Conservation (phyloP, 176 grass and related monocot genomes). For the Oryza nivara region DNA sequence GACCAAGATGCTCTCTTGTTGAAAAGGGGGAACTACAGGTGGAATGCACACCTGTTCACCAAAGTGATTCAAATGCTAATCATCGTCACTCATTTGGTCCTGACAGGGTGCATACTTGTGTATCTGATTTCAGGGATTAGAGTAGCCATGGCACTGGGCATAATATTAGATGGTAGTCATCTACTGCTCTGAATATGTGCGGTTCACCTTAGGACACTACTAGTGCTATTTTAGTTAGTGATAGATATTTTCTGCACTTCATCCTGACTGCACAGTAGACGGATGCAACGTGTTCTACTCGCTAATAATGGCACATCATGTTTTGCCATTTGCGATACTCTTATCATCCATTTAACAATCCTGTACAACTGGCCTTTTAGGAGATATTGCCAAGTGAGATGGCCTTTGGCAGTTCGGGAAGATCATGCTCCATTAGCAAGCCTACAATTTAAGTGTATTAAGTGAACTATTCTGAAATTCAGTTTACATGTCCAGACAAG, state of each 20-base stretch:
- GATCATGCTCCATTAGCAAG: neutral
- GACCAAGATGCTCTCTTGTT: neutral
- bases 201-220: neutral
- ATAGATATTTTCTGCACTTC: conserved; percentile 8
- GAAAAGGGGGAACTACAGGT: neutral
- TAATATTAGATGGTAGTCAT: conserved; percentile 10
- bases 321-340: too few relatives aligned
- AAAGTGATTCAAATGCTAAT: neutral
- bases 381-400: neutral
- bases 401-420: neutral
- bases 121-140: neutral
- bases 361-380: neutral
- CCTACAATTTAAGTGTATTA: too few relatives aligned
- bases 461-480: too few relatives aligned
- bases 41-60: neutral
- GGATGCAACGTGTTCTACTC: neutral
- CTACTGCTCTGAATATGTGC: neutral
- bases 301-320: too few relatives aligned
- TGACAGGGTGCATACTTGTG: neutral
- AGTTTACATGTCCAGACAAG: neutral
- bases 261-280: neutral
- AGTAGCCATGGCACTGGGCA: neutral
- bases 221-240: conserved; percentile 1
- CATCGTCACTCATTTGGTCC: neutral
- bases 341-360: too few relatives aligned